Evolutionary conservation across 2,329 filamentous ascomycete genomes (phyloP), one percentile per base, ranked within the genome.

Genomic region (Thelonectria blattea): DNA sequence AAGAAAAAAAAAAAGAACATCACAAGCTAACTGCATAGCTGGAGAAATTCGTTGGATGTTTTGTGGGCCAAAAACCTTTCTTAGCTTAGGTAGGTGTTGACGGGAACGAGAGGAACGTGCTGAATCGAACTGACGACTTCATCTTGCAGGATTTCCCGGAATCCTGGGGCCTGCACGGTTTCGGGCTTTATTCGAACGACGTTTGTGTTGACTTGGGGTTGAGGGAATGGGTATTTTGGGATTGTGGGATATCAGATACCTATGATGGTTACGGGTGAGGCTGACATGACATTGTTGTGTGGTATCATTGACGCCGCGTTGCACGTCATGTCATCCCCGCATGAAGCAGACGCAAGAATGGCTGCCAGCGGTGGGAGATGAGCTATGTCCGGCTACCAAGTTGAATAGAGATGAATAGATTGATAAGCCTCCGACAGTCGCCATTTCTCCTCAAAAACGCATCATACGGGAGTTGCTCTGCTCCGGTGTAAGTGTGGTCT

Each of bases 271-370:
- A 43, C 3, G 41, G 4, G 20, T 11, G 20, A 24, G 9, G 18
- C 18, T 12, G 30, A 43, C 24, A 37, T 18, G 45, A 56, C 24
- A 27, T 34, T 43, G 39, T 37, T 5, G 20, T 3, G 43, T 58
- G 49, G 7, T 20, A 48, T 42, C 56, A 58, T 58, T 12, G 10
- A 49, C 11, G n/a, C 14, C 12, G 14, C 5, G 5, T 49, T 53
- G 56, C 56, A 58, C 49, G 56, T 18, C 56, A 58, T 53, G 10
- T 2, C 1, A 32, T 50, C 43, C 50, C 50, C 43, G 42, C 50
- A 58, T 34, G 10, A 17, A 53, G 15, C 10, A 20, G n/a, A 18
- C 2, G 14, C 5, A 20, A 32, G 22, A 24, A 24, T 24, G 22
- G 22, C n/a, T 24, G 22, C 22, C 22, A 24, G 3, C 27, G 8